Conservation (phyloP, 148 eudicot species). For the Limonium bicolor region DNA sequence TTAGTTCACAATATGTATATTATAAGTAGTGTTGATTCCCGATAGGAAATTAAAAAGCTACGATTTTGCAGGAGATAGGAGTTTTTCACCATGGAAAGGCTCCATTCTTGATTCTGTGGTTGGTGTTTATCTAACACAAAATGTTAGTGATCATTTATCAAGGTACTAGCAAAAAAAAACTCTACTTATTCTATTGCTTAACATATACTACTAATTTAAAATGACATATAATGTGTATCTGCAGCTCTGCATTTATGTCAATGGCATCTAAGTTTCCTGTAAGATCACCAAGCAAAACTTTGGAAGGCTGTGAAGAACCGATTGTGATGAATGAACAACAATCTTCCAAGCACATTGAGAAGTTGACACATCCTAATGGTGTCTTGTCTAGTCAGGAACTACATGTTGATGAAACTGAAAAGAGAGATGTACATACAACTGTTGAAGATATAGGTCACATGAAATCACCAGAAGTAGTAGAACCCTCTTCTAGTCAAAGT, state of each 20-base stretch:
- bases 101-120: conserved; percentile 93
- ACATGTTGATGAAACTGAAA: conserved; percentile 15
- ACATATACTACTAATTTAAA: not conserved
- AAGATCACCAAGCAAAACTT: conserved; percentile 18
- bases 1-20: too few relatives aligned
- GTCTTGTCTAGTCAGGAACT: too few relatives aligned
- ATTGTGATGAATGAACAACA: conserved; percentile 15
- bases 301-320: conserved; percentile 21
- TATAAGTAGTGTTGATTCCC: too few relatives aligned
- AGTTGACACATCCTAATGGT: too few relatives aligned
- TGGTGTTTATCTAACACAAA: conserved; percentile 97
- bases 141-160: conserved; percentile 94
- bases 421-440: conserved; percentile 12
- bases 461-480: conserved; percentile 27
- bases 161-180: conserved; percentile 31
- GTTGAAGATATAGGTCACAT: conserved; percentile 4
- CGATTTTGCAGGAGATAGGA: conserved; percentile 91
- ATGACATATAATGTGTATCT: conserved; percentile 2
- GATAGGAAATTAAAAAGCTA: too few relatives aligned
- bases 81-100: conserved; percentile 96
- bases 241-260: conserved; percentile 97
- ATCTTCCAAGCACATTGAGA: conserved; percentile 18
- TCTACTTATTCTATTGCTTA: not conserved
- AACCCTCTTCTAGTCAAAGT: conserved; percentile 24
- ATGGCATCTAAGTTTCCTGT: conserved; percentile 70